Evolutionary conservation across 2,329 filamentous ascomycete species (phyloP).

Genomic region (Xylaria sp.): DNA sequence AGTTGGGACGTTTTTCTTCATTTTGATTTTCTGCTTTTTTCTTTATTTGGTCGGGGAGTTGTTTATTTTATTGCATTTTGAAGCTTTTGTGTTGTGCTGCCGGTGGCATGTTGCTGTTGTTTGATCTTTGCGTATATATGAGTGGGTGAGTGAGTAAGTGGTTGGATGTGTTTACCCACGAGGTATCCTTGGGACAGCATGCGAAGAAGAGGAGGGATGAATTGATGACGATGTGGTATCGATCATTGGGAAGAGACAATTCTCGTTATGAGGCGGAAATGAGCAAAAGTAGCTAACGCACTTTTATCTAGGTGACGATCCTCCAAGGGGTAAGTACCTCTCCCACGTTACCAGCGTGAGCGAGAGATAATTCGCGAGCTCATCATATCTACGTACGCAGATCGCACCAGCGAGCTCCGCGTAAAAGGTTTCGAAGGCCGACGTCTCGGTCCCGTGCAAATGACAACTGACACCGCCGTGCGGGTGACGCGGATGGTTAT

Average conservation of each 20-base stretch:
- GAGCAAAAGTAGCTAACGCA: slow-evolving; percentile 6
- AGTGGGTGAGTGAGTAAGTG: background rate
- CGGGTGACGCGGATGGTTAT: slow-evolving; percentile 91
- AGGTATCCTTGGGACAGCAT: no score
- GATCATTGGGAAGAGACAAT: background rate
- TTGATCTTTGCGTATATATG: background rate
- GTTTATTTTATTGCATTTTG: background rate
- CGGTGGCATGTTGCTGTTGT: background rate
- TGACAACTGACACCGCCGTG: slow-evolving; percentile 98
- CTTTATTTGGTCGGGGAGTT: background rate
- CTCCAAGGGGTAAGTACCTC: slow-evolving; percentile 77
- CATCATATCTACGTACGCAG: slow-evolving; percentile 60
- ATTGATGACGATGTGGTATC: background rate
- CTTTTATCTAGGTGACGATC: slow-evolving; percentile 79
- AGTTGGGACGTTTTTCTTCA: slow-evolving; percentile 42
- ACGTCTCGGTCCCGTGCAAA: slow-evolving; percentile 89
- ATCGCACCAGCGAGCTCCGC: slow-evolving; percentile 93
- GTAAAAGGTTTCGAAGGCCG: slow-evolving; percentile 93
- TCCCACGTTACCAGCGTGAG: background rate
- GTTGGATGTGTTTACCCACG: no score
- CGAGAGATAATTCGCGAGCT: slow-evolving; percentile 2
- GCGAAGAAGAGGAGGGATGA: no score
- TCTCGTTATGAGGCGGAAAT: background rate
- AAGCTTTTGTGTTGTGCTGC: background rate
- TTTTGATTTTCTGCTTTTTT: slow-evolving; percentile 8